These are phyloP conservation scores for Stenocarpella maydis DNA, from an alignment of 2,329 filamentous ascomycete genomes.

Conservation along the genomic window DNA sequence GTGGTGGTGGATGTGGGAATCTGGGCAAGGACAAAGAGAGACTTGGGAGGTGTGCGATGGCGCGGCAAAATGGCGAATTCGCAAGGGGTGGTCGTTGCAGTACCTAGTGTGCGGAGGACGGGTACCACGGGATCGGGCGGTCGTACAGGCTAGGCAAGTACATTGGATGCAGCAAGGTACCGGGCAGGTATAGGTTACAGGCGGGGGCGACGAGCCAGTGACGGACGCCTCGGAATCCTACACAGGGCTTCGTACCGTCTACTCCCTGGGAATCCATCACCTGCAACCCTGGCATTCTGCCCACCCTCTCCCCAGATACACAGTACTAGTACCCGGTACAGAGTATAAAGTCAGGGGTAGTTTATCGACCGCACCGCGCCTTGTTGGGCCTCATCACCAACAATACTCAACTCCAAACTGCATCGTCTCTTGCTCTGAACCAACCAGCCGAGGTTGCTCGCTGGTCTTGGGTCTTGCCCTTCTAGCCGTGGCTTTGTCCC, in stretches of 20 bases:
- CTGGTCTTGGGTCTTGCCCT: background rate
- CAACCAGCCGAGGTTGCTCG: background rate
- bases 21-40: conserved; percentile 12
- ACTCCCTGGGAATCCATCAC: background rate
- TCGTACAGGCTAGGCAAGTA: conserved; percentile 7
- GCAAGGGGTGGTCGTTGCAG: conserved; percentile 13
- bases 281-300: background rate
- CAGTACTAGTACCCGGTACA: no score
- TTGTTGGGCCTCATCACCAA: no score
- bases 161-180: conserved; percentile 5
- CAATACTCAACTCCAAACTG: background rate
- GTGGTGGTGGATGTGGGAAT: conserved; percentile 10
- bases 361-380: no score
- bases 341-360: no score
- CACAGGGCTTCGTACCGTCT: background rate
- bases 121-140: background rate
- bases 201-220: background rate
- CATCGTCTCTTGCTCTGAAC: no score
- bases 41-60: conserved; percentile 31
- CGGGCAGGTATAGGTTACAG: background rate
- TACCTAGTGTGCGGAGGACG: background rate
- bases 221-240: background rate
- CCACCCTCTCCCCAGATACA: background rate
- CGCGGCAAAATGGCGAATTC: conserved; percentile 36
- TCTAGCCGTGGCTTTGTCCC: background rate